Evolutionary conservation across 208 protist genomes (phyloP), one percentile per base, ranked within the genome.

Genomic region (Herpetomonas muscarum): DNA sequence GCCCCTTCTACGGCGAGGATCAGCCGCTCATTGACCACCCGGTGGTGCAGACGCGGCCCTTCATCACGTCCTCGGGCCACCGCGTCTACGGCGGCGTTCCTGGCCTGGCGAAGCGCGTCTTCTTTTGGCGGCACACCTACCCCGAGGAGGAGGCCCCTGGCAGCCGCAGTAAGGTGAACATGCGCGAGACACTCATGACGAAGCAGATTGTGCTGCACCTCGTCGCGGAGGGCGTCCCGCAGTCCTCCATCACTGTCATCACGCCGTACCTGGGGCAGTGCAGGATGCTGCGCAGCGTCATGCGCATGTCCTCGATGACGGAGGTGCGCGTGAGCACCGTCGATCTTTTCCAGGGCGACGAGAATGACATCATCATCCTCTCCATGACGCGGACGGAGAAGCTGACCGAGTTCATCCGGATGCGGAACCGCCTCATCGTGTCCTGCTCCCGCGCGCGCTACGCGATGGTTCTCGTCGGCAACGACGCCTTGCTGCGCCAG

Each of bases 311-410:
- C 48, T 80, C 76, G 10, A 60, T 95, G 46, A 62, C 76, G 3
- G 85, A 91, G 25, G 77, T 95, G 28, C 72, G 64, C 1, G 82
- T 97, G 37, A 80, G 76, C 53, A 98, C 96, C 29, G 87, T 99
- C 4, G 96, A 98, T 73, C 85, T 96, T 21, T 98, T 88, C 74
- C 97, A 99, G 58, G 96, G 97, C 19, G 90, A 97, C 52, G 96
- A 98, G 74, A 92, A 92, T 47, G 90, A 98, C 49, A 56, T 98
- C 26, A 83, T 98, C 13, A 80, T 99, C 47, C 60, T 98, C 28
- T 97, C 92, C 2, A 59, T 97, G 25, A 94, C 98, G 36, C 87
- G 97, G 2, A 97, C 88, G 31, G 94, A 96, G 62, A 80, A 77
- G 49, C 54, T 94, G 61, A 97, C 97, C 22, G 95, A 98, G 32